Base-by-base conservation (phyloP, 352 stramenopile species). In the Phytophthora palmivora region DNA sequence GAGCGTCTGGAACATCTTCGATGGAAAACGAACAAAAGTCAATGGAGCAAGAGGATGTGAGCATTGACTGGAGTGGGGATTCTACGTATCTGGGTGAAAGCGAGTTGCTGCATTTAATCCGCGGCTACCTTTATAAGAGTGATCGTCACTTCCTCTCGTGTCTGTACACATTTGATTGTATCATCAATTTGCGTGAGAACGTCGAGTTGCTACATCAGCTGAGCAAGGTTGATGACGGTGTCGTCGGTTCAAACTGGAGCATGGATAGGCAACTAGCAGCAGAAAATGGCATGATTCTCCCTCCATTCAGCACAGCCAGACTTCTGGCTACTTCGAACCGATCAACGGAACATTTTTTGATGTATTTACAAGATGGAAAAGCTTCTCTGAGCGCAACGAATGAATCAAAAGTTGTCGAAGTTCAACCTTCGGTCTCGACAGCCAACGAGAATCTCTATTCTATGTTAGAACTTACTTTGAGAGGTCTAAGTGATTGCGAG, bases 361-460 rank as follows among this genome's bases (percentile, higher is more conserved):
- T 96, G 81, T 95, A 94, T 67, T 48, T 96, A 21, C 82, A 95
- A 46, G 72, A 67, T 52, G 67, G 57, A 6, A 61, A 54, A 16
- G 32, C 61, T 12, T 49, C 43, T 58, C 12, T 34, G 9, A 56
- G 26, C 6, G 37, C 42, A 32, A 12, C 57, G 3, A n/a, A 68
- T 11, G 59, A 52, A 11, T 38, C 32, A 14, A 51, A 41, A 0
- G 37, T 18, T 14, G 36, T 39, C 55, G 44, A 36, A 0, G 53
- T 57, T 9, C 9, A 55, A 28, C 50, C 44, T 44, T 47, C 52
- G 36, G 55, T 91, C 9, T 92, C 86, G 8, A 61, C 82, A 36
- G 82, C 88, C 4, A 96, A 96, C 32, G 58, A 85, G 3, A 85
- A 95, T 60, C 54, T 96, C 9, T 94, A 94, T 68, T 93, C 82